Percentiles rank a stretch among this genome's conserved stretches.
Conservation (phyloP, 2,329 filamentous ascomycete genomes). For the Hypoxylon sp. region DNA sequence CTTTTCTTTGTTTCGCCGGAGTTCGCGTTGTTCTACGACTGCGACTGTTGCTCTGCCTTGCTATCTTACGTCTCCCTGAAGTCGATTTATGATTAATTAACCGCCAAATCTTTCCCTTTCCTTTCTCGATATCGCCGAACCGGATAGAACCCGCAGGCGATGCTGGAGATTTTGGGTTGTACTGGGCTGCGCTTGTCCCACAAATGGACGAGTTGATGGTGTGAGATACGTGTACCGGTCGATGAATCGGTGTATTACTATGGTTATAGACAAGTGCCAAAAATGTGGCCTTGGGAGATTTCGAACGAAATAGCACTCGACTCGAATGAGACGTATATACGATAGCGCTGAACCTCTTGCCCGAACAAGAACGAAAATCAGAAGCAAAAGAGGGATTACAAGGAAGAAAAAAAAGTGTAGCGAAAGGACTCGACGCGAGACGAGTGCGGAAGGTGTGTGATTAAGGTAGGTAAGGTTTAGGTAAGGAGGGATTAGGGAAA, state of each 20-base stretch:
- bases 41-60: not conserved
- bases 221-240: conserved; percentile 30
- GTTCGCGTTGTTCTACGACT: conserved; percentile 34
- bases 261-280: conserved; percentile 32
- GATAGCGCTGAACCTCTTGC: conserved; percentile 22
- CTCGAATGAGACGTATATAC: conserved; percentile 38
- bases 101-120: conserved; percentile 18
- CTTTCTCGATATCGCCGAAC: conserved; percentile 36
- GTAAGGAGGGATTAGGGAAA: conserved; percentile 34
- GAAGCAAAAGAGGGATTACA: conserved; percentile 28
- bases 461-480: conserved; percentile 20
- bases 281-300: conserved; percentile 34
- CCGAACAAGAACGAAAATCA: conserved; percentile 18
- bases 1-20: conserved; percentile 33
- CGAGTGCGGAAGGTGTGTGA: conserved; percentile 31
- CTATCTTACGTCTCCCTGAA: conserved; percentile 10
- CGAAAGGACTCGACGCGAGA: conserved; percentile 37
- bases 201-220: conserved; percentile 26
- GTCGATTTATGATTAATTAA: conserved; percentile 29
- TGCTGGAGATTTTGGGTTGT: conserved; percentile 23
- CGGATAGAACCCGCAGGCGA: conserved; percentile 25
- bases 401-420: conserved; percentile 29
- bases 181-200: conserved; percentile 35
- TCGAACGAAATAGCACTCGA: conserved; percentile 31
- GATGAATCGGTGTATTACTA: conserved; percentile 39